A percentile compares a stretch with the other conserved stretches of the same genome.
phyloP scores from a whole-genome alignment of 108 stramenopile species.

The Heterococcus sp. region DNA sequence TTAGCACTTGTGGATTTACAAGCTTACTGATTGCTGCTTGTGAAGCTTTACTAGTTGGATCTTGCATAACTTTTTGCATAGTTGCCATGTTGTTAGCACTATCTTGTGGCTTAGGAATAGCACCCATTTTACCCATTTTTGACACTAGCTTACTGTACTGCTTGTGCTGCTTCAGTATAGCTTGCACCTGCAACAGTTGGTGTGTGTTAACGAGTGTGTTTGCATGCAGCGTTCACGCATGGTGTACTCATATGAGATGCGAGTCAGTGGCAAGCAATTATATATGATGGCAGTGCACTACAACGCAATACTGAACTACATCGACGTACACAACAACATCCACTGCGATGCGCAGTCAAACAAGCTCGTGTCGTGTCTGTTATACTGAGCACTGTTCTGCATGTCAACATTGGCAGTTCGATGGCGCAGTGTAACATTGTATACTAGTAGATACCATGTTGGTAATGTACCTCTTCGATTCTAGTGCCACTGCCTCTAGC shows the following conservation, averaged over 20 bases:
- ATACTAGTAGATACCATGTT: not conserved
- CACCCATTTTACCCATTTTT: constrained; percentile 88
- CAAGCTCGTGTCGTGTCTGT: too few species aligned
- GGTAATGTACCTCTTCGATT: constrained; percentile 39
- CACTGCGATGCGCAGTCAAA: too few species aligned
- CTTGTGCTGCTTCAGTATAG: constrained; percentile 78
- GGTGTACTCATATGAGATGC: not conserved
- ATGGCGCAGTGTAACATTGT: not conserved
- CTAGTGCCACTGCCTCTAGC: constrained; percentile 85
- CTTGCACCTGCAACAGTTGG: constrained; percentile 66
- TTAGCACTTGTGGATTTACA: constrained; percentile 74
- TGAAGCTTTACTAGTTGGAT: constrained; percentile 72
- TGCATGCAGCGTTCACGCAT: not conserved
- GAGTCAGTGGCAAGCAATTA: not conserved
- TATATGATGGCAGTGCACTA: too few species aligned
- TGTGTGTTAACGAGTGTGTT: not conserved
- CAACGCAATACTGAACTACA: too few species aligned
- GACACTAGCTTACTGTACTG: constrained; percentile 80
- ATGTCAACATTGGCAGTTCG: not conserved
- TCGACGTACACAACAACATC: too few species aligned
- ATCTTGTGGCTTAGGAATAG: too few species aligned
- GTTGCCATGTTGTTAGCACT: constrained; percentile 64
- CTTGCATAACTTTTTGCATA: constrained; percentile 72
- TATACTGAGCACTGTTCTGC: too few species aligned
- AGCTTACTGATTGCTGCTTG: constrained; percentile 72